phyloP scores from a whole-genome alignment of 768 basidiomycete species.

The Psilocybe subaeruginosa region DNA sequence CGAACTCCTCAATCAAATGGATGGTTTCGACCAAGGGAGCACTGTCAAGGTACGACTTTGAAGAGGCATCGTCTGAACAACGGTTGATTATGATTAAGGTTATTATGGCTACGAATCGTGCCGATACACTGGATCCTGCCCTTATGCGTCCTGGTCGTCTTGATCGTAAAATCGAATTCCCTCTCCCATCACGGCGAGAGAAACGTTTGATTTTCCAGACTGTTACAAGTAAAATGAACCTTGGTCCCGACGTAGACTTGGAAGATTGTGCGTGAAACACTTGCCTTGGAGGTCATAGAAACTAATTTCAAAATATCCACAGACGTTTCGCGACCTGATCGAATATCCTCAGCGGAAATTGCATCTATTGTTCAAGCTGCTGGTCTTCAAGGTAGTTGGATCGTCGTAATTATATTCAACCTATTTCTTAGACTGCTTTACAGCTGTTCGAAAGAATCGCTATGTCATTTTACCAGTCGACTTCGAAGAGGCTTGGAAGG shows the following conservation, averaged over 20 bases:
- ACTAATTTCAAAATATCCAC: conserved; percentile 15
- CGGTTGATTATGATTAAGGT: conserved; percentile 57
- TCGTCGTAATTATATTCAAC: not conserved
- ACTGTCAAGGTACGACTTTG: conserved; percentile 83
- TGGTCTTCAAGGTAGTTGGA: conserved; percentile 84
- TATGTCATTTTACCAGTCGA: conserved; percentile 96
- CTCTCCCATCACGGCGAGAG: conserved; percentile 90
- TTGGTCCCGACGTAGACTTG: conserved; percentile 95
- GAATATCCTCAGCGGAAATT: conserved; percentile 94
- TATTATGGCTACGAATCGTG: conserved; percentile 99
- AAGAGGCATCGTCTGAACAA: not conserved
- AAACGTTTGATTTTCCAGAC: conserved; percentile 98
- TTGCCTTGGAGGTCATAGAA: not conserved
- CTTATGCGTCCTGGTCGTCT: conserved; percentile 96
- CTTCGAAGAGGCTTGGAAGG: conserved; percentile 99
- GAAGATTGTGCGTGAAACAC: conserved; percentile 82
- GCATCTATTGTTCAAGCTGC: conserved; percentile 96
- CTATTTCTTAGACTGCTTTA: not conserved
- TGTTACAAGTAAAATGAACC: conserved; percentile 95
- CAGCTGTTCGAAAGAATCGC: conserved; percentile 97
- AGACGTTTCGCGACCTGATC: conserved; percentile 98
- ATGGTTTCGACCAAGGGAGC: conserved; percentile 98
- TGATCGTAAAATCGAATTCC: conserved; percentile 99
- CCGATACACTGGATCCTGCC: conserved; percentile 97
- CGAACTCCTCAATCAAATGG: conserved; percentile 98